A percentile compares a stretch with the other conserved stretches of the same genome.
Conservation (phyloP, 441 rosid genomes). For the Populus trichocarpa region DNA sequence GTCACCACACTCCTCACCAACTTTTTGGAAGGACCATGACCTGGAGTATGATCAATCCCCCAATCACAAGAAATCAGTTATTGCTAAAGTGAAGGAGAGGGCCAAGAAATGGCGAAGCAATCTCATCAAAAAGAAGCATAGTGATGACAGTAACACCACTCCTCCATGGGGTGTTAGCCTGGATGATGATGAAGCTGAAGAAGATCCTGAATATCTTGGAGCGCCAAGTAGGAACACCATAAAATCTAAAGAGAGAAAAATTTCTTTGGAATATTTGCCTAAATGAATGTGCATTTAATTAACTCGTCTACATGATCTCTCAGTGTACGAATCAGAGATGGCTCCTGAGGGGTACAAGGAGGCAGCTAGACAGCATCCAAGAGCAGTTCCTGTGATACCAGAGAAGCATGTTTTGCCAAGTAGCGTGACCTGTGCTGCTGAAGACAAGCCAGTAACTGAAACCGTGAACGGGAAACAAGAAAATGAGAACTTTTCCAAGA, state of each 20-base stretch:
- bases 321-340: constrained; percentile 90
- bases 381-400: constrained; percentile 44
- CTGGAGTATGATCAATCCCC: constrained; percentile 43
- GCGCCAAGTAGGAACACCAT: constrained; percentile 34
- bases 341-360: constrained; percentile 64
- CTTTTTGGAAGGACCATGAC: constrained; percentile 34
- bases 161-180: constrained; percentile 37
- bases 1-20: constrained; percentile 30
- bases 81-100: constrained; percentile 46
- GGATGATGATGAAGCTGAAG: constrained; percentile 29
- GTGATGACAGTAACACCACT: constrained; percentile 17
- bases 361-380: constrained; percentile 60
- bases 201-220: constrained; percentile 42
- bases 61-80: constrained; percentile 55
- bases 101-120: constrained; percentile 41
- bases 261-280: background rate
- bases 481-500: constrained; percentile 5
- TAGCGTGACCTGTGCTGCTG: constrained; percentile 16
- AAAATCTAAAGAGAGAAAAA: background rate
- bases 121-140: constrained; percentile 34
- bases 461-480: constrained; percentile 27
- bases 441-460: constrained; percentile 34
- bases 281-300: background rate
- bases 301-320: background rate
- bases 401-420: constrained; percentile 46